Percentiles rank a stretch among this genome's conserved stretches.
Conservation (phyloP, 805 yeast genomes). For the Kodamaea restingae region DNA sequence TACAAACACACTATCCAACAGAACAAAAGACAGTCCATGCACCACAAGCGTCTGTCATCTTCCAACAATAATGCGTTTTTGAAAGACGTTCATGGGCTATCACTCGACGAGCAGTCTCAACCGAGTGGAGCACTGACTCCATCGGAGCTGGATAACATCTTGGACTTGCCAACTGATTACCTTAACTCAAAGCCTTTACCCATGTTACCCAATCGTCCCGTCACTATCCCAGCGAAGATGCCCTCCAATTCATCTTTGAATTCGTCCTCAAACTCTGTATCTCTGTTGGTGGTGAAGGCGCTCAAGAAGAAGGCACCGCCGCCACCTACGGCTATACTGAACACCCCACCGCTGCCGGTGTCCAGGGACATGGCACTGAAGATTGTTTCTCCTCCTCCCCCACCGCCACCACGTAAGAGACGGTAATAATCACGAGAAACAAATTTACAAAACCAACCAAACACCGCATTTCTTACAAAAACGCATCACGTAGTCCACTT, state of each 20-base stretch:
- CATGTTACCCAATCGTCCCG: background rate
- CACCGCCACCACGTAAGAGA: constrained; percentile 34
- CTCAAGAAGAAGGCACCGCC: constrained; percentile 36
- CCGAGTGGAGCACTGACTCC: background rate
- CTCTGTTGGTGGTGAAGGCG: constrained; percentile 27
- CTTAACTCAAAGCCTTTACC: constrained; percentile 8
- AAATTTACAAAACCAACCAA: no score
- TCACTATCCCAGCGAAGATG: background rate
- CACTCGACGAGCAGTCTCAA: background rate
- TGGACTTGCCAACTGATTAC: constrained; percentile 8
- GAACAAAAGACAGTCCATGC: constrained; percentile 14
- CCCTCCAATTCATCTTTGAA: background rate
- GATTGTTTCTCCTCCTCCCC: constrained; percentile 24
- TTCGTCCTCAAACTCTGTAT: constrained; percentile 16
- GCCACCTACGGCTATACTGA: constrained; percentile 24
- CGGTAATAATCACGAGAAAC: constrained; percentile 10
- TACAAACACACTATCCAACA: constrained; percentile 31
- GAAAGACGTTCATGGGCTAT: background rate
- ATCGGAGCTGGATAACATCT: constrained; percentile 5
- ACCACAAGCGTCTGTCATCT: constrained; percentile 19
- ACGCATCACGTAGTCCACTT: no score
- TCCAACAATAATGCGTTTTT: constrained; percentile 9
- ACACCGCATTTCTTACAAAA: no score
- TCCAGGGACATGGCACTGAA: background rate
- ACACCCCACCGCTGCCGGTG: background rate